Conservation (phyloP, 495 filamentous ascomycete genomes). For the Apodospora peruviana region DNA sequence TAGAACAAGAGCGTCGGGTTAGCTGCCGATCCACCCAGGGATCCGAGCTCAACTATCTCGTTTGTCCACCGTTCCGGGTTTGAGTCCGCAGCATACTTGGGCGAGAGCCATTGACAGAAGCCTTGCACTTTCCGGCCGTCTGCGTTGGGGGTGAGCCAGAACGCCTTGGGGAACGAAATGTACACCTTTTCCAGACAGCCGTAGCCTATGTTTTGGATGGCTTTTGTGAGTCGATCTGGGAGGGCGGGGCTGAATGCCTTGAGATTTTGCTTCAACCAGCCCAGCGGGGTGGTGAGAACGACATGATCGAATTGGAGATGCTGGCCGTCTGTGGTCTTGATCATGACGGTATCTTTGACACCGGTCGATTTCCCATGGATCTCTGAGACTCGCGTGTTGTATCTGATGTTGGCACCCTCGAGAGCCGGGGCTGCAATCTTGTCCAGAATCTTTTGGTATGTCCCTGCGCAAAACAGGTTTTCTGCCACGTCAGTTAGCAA, state of each 20-base stretch:
- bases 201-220: conserved; percentile 76
- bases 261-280: conserved; percentile 78
- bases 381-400: conserved; percentile 35
- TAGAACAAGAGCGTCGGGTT: conserved; percentile 95
- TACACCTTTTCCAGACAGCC: conserved; percentile 89
- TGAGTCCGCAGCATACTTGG: conserved; percentile 50
- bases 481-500: conserved; percentile 41
- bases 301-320: conserved; percentile 69
- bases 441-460: conserved; percentile 71
- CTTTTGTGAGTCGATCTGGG: conserved; percentile 57
- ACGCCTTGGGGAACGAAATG: conserved; percentile 72
- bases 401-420: conserved; percentile 57
- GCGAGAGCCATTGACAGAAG: conserved; percentile 68
- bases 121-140: conserved; percentile 33
- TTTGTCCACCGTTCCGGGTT: conserved; percentile 71
- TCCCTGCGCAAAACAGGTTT: conserved; percentile 83
- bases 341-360: conserved; percentile 34
- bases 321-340: conserved; percentile 52
- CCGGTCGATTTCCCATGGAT: conserved; percentile 43
- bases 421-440: conserved; percentile 59
- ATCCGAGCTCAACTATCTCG: conserved; percentile 72
- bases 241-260: conserved; percentile 65
- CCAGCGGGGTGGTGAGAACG: conserved; percentile 78
- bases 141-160: conserved; percentile 36
- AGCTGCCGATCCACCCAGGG: conserved; percentile 51